Conservation (phyloP, 148 eudicot species). For the Vaccinium darrowii region DNA sequence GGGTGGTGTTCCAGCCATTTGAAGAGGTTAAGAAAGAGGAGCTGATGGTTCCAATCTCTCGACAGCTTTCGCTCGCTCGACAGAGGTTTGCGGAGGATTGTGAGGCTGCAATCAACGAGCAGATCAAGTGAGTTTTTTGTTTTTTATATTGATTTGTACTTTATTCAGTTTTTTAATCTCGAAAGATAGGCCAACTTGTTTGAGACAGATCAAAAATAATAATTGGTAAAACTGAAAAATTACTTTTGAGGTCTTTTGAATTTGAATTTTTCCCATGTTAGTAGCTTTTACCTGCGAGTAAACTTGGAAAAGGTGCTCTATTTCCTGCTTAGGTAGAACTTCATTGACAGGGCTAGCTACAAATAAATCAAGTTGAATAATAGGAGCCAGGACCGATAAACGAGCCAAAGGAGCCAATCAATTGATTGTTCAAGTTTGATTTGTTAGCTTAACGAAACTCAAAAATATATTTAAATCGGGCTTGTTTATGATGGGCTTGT, state of each 20-base stretch:
- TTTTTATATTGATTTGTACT: not conserved
- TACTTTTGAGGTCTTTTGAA: not conserved
- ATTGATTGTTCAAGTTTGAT: not conserved
- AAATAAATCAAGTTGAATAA: not conserved
- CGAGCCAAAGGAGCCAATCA: not conserved
- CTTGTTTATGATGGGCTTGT: not conserved
- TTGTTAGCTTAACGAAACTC: too few species aligned
- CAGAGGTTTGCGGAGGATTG: slow-evolving; percentile 51
- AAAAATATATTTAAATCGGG: not conserved
- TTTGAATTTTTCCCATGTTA: not conserved
- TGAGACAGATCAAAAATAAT: not conserved
- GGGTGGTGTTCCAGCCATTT: slow-evolving; percentile 73
- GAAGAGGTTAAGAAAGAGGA: slow-evolving; percentile 73
- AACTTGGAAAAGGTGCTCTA: not conserved
- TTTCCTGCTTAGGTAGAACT: not conserved
- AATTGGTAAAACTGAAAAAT: not conserved
- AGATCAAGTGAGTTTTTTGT: slow-evolving; percentile 61
- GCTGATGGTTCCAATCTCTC: slow-evolving; percentile 48
- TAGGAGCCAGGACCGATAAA: too few species aligned
- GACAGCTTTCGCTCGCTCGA: slow-evolving; percentile 59
- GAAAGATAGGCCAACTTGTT: not conserved
- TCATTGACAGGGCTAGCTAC: not conserved
- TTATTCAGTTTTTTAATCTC: too few species aligned
- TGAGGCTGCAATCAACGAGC: slow-evolving; percentile 81
- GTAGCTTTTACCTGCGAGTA: too few species aligned